Evolutionary conservation across 768 basidiomycete species (phyloP).

Genomic region (Boletus tylopilopsis): DNA sequence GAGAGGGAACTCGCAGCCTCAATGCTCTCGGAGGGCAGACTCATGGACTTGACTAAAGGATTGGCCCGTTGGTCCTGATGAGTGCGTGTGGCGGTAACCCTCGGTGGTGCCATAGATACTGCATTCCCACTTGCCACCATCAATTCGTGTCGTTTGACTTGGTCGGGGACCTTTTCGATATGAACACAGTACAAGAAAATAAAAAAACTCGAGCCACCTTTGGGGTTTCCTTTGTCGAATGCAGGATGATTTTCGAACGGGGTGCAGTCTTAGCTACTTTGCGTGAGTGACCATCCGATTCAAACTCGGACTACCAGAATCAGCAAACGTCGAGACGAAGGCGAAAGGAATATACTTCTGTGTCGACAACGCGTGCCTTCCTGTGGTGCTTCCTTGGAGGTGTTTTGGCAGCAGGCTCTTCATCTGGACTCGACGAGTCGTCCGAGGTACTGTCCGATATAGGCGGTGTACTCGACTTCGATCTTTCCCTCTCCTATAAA

Average conservation of each 20-base stretch:
- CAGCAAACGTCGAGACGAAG: not conserved
- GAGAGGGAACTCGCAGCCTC: constrained; percentile 38
- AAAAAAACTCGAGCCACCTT: constrained; percentile 11
- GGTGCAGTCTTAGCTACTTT: not conserved
- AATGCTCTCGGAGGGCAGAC: constrained; percentile 19
- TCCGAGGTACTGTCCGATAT: constrained; percentile 6
- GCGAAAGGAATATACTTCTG: constrained; percentile 12
- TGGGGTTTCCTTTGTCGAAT: not conserved
- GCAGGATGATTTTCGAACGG: not conserved
- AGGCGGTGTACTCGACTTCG: constrained; percentile 5
- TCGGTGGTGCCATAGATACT: constrained; percentile 12
- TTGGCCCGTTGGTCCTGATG: constrained; percentile 29
- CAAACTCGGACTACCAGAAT: constrained; percentile 17
- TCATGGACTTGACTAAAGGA: constrained; percentile 33
- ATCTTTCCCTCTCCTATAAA: constrained; percentile 17
- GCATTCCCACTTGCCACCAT: not conserved
- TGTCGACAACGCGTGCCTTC: constrained; percentile 1
- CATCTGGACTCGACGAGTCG: constrained; percentile 11
- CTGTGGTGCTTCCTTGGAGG: constrained; percentile 1
- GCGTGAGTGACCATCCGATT: constrained; percentile 3
- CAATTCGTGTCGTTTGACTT: constrained; percentile 9
- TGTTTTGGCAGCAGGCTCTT: not conserved
- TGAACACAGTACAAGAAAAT: not conserved
- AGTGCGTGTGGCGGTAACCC: constrained; percentile 16
- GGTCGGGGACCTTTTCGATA: not conserved